These are phyloP conservation scores for Phytophthora hibernalis DNA, from an alignment of 352 stramenopile species.

Conservation along the genomic window DNA sequence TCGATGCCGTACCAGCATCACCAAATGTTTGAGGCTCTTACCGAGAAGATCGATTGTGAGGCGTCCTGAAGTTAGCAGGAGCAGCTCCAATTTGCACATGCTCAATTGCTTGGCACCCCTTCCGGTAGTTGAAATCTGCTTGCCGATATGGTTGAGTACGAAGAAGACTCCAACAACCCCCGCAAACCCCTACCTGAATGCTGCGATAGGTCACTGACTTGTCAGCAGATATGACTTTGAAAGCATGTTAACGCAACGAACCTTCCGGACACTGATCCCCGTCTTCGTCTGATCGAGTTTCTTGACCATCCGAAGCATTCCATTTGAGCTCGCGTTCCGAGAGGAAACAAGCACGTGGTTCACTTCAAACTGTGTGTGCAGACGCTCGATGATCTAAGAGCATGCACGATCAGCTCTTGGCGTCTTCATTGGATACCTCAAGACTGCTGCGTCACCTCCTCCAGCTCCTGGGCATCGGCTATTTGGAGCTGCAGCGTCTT, in stretches of 20 bases:
- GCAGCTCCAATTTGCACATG: slow-evolving; percentile 61
- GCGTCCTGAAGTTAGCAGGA: slow-evolving; percentile 29
- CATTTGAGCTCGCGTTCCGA: slow-evolving; percentile 67
- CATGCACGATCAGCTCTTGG: neutral
- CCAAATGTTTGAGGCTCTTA: slow-evolving; percentile 6
- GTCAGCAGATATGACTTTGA: slow-evolving; percentile 11
- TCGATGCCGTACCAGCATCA: neutral
- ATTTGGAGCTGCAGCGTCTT: slow-evolving; percentile 69
- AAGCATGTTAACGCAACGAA: slow-evolving; percentile 19
- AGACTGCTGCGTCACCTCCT: slow-evolving; percentile 44
- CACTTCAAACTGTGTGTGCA: slow-evolving; percentile 79
- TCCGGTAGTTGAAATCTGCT: slow-evolving; percentile 82
- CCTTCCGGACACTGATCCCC: slow-evolving; percentile 71
- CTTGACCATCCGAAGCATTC: slow-evolving; percentile 76
- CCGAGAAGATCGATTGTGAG: slow-evolving; percentile 32
- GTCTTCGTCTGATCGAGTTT: slow-evolving; percentile 58
- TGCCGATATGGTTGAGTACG: neutral
- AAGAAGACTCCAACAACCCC: too few species aligned
- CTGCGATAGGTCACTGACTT: slow-evolving; percentile 25
- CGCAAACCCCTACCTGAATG: slow-evolving; percentile 42
- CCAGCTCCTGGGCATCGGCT: slow-evolving; percentile 44
- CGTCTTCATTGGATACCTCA: neutral
- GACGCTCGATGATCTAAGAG: slow-evolving; percentile 56
- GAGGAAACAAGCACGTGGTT: slow-evolving; percentile 74
- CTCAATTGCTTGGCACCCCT: slow-evolving; percentile 77